Conservation (phyloP, 345 rosid genomes). For the Reutealis trisperma region DNA sequence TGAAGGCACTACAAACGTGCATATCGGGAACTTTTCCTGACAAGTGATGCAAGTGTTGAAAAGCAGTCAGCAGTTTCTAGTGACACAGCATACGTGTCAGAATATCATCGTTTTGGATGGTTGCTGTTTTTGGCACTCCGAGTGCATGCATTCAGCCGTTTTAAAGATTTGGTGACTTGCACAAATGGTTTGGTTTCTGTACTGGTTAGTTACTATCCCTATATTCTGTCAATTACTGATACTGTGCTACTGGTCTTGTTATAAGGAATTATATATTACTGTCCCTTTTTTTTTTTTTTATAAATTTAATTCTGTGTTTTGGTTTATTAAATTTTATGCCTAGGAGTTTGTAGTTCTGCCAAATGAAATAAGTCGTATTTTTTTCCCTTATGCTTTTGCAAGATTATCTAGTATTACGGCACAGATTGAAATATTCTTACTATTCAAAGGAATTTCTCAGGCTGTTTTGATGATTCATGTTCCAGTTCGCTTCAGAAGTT, state of each 20-base stretch:
- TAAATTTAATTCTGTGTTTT: not conserved
- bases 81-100: slow-evolving; percentile 41
- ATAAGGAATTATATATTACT: not conserved
- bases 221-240: slow-evolving; percentile 4
- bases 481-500: slow-evolving; percentile 73
- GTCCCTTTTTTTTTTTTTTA: not conserved
- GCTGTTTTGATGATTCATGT: slow-evolving; percentile 83
- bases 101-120: slow-evolving; percentile 93
- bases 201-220: slow-evolving; percentile 61
- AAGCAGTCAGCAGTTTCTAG: slow-evolving; percentile 39
- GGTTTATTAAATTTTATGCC: not conserved
- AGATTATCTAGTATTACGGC: not conserved
- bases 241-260: not conserved
- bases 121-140: slow-evolving; percentile 89
- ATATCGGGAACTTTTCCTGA: slow-evolving; percentile 68
- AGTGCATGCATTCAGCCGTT: slow-evolving; percentile 72
- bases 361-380: not conserved
- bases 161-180: slow-evolving; percentile 87
- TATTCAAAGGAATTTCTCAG: slow-evolving; percentile 44
- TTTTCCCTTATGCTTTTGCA: not conserved
- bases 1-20: slow-evolving; percentile 78
- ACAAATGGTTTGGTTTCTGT: slow-evolving; percentile 82
- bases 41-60: slow-evolving; percentile 50
- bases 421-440: slow-evolving; percentile 17
- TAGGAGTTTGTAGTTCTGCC: not conserved